Evolutionary conservation across 371 early-diverging fungal genomes (phyloP), one percentile per base, ranked within the genome.

Genomic region (Mortierella sp.): DNA sequence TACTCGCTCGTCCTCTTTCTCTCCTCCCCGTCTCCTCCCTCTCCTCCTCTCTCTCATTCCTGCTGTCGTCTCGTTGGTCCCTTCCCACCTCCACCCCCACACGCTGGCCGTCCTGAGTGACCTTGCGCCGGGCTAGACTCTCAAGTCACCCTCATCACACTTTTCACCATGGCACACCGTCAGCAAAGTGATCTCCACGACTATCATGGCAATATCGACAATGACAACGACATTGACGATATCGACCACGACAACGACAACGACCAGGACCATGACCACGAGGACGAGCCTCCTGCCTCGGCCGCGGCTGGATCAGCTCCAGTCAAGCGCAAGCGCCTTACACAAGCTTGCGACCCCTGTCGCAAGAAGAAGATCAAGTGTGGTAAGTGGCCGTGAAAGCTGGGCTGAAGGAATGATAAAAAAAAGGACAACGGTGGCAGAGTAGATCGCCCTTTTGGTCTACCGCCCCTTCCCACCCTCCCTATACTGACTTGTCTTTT

Each of bases 261-360:
- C 49, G 54, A 59, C 31, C 19, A 61, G 9, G 67, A 72, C 39
- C 38, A 58, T 13, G 73, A 66, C 47, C 46, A 50, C 2, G 7
- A 34, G 34, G 65, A 71, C 10, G 34, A 61, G 6, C 19, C n/a
- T 28, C 31, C 19, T 1, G 24, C 27, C 3, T 34, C 18, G 13
- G 7, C 58, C 45, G 16, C 50, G 23, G 39, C 54, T 14, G 60
- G 60, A 43, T 60, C 64, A 18, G 24, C 74, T 3, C 65, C 70
- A 19, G 53, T 67, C 39, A 91, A 90, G 64, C 82, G 92, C 43
- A 87, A 89, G 64, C 80, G 93, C 53, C 87, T 89, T 2, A 92
- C 91, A 1, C 92, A 93, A 80, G 95, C 95, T 10, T 94, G 95
- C 67, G 89, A 91, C 56, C 74, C 84, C 9, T 94, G 95, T 80